Evolutionary conservation across 116 monocot genomes (phyloP).

Genomic region (Cymodocea nodosa): DNA sequence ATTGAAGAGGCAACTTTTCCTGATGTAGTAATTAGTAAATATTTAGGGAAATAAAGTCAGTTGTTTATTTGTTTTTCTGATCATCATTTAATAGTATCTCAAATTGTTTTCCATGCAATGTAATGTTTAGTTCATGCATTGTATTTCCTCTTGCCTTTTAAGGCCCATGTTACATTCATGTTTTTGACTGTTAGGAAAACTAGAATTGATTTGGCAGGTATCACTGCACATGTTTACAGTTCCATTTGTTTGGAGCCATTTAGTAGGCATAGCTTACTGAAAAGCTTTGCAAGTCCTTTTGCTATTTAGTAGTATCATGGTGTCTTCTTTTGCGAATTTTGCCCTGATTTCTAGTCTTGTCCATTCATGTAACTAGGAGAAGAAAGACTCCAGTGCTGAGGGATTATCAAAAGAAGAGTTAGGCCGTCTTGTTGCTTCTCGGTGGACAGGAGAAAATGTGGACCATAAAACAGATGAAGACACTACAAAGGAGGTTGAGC

Average conservation of each 20-base stretch:
- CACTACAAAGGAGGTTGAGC: constrained; percentile 14
- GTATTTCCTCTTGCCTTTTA: too few species aligned
- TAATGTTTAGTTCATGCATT: too few species aligned
- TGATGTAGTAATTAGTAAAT: not conserved
- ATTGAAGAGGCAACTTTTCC: constrained; percentile 3
- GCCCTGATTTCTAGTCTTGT: not conserved
- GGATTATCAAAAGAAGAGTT: constrained; percentile 88
- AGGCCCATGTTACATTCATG: too few species aligned
- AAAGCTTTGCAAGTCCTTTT: not conserved
- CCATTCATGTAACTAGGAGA: constrained; percentile 24
- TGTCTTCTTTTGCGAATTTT: not conserved
- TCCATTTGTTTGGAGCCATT: too few species aligned
- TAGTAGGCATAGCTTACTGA: too few species aligned
- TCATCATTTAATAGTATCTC: too few species aligned
- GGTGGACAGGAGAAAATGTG: constrained; percentile 81
- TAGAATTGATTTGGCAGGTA: too few species aligned
- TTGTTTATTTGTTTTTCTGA: too few species aligned
- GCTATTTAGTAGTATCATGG: not conserved
- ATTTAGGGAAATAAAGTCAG: not conserved
- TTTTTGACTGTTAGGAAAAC: too few species aligned
- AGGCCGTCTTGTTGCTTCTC: constrained; percentile 90
- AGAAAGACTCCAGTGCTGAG: constrained; percentile 21
- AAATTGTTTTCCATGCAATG: too few species aligned
- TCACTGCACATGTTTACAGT: too few species aligned
- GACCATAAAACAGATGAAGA: constrained; percentile 22